Evolutionary conservation across 495 filamentous ascomycete species (phyloP), one percentile per base, ranked within the genome.

Genomic region (Penicillium macrosclerotiorum): DNA sequence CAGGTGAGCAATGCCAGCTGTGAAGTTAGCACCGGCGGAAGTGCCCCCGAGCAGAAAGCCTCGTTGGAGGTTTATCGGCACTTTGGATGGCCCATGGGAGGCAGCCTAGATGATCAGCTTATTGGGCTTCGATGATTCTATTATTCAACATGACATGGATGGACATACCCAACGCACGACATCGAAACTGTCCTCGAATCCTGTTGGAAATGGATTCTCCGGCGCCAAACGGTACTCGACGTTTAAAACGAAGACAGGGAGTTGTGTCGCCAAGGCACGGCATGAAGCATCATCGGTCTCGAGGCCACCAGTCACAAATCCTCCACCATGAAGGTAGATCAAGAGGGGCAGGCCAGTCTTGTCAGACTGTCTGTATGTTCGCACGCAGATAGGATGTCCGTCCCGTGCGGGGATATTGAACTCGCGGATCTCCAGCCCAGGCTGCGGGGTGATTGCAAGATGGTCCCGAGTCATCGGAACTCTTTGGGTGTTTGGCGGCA

Each of bases 221-320:
- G 86, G 85, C 9, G 84, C 76, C 8, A 90, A 72, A 7, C 86
- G 74, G 63, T 91, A 90, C 6, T 83, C 76, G 3, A 86, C 76
- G 31, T 73, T 76, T 63, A 86, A 80, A 16, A 77, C 76, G 8
- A 68, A 53, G 7, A 73, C 25, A 17, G 32, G 37, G 18, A 47
- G 65, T 39, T 33, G 48, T 38, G 45, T 47, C 42, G 42, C 69
- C 51, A 27, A 63, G 52, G 16, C 63, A 20, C 47, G 63, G 27
- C 19, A 69, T 3, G 62, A 59, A 19, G 57, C 60, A 42, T 73
- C 69, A 27, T 71, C 70, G 27, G 68, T 63, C 27, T 72, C 68
- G 8, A 69, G 57, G 18, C 47, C 57, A 1, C 70, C 67, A 3
- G 60, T 51, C 1, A 63, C 60, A 38, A 62, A 73, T 1, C 68